phyloP scores from a whole-genome alignment of 2,329 filamentous ascomycete species.

The Cadophora gregata region DNA sequence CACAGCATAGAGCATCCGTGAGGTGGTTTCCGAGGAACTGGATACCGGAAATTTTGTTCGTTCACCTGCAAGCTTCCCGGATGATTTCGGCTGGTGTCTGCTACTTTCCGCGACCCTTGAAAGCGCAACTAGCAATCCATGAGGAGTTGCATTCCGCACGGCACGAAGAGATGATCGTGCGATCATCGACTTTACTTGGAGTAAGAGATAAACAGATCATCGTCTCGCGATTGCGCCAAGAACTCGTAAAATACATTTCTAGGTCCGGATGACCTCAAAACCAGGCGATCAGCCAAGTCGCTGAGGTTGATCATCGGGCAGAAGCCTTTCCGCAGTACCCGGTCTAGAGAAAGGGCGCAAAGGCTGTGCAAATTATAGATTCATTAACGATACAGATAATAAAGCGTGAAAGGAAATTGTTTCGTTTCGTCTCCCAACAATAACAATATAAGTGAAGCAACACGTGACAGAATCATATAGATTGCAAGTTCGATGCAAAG shows the following conservation, averaged over 20 bases:
- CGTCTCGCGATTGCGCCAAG: neutral
- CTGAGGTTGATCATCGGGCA: conserved; percentile 3
- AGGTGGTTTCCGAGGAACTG: conserved; percentile 15
- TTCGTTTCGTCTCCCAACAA: neutral
- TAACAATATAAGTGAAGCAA: neutral
- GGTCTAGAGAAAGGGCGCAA: neutral
- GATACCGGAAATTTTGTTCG: conserved; percentile 10
- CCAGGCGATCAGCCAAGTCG: conserved; percentile 8
- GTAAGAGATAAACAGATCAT: conserved; percentile 9
- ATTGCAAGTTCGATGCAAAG: neutral
- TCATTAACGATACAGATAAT: conserved; percentile 4
- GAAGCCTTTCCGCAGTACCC: neutral
- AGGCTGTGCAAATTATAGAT: conserved; percentile 9
- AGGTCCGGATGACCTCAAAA: neutral
- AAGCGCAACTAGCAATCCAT: neutral
- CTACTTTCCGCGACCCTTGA: neutral
- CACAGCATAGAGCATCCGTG: conserved; percentile 1
- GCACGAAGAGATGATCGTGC: neutral
- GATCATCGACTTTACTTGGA: neutral
- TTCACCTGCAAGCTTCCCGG: conserved; percentile 12
- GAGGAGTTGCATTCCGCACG: neutral
- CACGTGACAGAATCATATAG: conserved; percentile 1
- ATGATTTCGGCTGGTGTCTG: conserved; percentile 5
- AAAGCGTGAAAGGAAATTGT: neutral
- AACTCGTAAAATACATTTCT: neutral